phyloP scores from a whole-genome alignment of 2,329 filamentous ascomycete species.

The Periglandula ipomoeae region DNA sequence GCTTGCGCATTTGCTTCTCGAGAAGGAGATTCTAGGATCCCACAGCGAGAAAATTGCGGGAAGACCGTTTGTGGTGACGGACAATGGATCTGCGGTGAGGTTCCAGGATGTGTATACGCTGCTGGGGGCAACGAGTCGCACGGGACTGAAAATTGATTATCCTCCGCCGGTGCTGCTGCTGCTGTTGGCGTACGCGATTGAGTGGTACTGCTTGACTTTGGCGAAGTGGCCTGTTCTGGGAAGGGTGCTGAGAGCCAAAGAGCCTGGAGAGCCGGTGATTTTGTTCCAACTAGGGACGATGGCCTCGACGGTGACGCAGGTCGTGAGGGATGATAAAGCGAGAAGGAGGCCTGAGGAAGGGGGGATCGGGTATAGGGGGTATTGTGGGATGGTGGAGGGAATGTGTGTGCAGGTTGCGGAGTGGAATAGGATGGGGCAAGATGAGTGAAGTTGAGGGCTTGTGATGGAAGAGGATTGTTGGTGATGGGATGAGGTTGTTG shows the following conservation, averaged over 20 bases:
- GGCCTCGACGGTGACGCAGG: constrained; percentile 24
- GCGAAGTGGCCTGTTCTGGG: constrained; percentile 13
- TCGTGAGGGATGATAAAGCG: constrained; percentile 29
- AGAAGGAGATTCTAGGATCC: constrained; percentile 36
- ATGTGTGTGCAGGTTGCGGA: constrained; percentile 29
- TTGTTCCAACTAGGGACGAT: constrained; percentile 33
- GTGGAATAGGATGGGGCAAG: constrained; percentile 28
- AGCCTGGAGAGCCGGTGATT: constrained; percentile 25
- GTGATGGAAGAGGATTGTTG: too few relatives aligned
- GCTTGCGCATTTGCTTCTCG: constrained; percentile 43
- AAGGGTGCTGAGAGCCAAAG: constrained; percentile 15
- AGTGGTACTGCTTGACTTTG: constrained; percentile 12
- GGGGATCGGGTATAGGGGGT: constrained; percentile 30
- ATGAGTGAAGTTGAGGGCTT: too few relatives aligned
- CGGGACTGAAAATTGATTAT: constrained; percentile 20
- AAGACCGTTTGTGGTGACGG: constrained; percentile 40
- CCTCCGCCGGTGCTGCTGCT: constrained; percentile 28
- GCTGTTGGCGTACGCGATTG: constrained; percentile 23
- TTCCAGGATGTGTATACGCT: constrained; percentile 32
- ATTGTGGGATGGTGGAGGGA: constrained; percentile 30
- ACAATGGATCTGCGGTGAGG: constrained; percentile 34
- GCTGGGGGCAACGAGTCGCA: constrained; percentile 19
- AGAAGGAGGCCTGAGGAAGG: constrained; percentile 27
- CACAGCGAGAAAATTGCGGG: constrained; percentile 29
- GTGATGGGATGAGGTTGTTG: neutral